A percentile compares a stretch with the other conserved stretches of the same genome.
phyloP scores from a whole-genome alignment of 2,329 filamentous ascomycete species.

The Cytospora piceae region DNA sequence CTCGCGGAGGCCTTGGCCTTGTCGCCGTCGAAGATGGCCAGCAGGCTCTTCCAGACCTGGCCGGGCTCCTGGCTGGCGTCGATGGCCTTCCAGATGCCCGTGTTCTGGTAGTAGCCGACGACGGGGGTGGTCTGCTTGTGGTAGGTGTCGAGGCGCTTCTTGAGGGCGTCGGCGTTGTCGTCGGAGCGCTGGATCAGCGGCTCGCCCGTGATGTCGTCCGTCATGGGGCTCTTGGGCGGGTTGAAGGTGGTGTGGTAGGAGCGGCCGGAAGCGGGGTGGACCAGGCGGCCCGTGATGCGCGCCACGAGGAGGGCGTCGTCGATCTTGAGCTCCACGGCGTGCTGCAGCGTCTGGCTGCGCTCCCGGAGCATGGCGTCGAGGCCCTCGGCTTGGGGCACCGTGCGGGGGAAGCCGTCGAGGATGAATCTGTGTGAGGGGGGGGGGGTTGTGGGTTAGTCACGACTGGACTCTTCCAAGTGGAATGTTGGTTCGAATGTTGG shows the following conservation, averaged over 20 bases:
- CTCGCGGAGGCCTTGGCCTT: conserved; percentile 50
- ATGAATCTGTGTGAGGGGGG: conserved; percentile 72
- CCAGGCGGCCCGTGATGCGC: conserved; percentile 92
- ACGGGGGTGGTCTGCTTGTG: conserved; percentile 93
- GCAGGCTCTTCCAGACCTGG: conserved; percentile 91
- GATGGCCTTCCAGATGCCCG: conserved; percentile 93
- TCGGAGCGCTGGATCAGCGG: conserved; percentile 94
- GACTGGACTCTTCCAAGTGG: conserved; percentile 25
- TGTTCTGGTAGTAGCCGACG: conserved; percentile 95
- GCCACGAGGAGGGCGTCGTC: conserved; percentile 92
- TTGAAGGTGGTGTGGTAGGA: conserved; percentile 99
- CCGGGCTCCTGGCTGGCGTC: conserved; percentile 96
- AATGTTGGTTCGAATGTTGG: too few species aligned
- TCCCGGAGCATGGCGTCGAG: conserved; percentile 87
- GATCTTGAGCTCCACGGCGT: conserved; percentile 95
- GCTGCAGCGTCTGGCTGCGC: conserved; percentile 83
- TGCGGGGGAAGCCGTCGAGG: conserved; percentile 97
- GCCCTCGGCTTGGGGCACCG: conserved; percentile 91
- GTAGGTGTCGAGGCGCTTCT: conserved; percentile 93
- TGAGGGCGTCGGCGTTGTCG: conserved; percentile 93
- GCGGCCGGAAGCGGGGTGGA: conserved; percentile 94
- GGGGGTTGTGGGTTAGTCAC: conserved; percentile 21
- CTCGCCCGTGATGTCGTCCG: conserved; percentile 95
- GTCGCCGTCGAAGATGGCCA: conserved; percentile 78
- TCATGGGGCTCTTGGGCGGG: conserved; percentile 92